Evolutionary conservation across 805 yeast genomes (phyloP).

Genomic region (Yarrowia sp.): DNA sequence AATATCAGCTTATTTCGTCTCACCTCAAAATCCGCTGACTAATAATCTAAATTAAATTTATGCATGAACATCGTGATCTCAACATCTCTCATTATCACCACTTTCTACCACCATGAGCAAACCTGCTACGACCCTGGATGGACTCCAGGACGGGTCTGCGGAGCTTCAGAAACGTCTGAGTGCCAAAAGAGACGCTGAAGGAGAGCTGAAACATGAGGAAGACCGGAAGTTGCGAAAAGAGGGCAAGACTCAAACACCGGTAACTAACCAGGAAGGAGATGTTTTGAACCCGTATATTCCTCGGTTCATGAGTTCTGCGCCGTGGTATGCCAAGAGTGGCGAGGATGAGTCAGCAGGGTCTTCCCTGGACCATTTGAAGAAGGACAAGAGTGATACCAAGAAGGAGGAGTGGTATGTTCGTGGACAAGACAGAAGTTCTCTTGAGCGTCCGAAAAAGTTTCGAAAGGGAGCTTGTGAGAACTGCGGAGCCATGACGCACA

Average conservation of each 20-base stretch:
- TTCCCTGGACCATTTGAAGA: slow-evolving; percentile 47
- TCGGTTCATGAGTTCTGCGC: slow-evolving; percentile 47
- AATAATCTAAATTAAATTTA: not conserved
- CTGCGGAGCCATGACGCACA: slow-evolving; percentile 64
- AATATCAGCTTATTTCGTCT: too few species aligned
- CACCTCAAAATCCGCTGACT: too few species aligned
- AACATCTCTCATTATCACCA: not conserved
- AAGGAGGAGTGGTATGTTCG: slow-evolving; percentile 48
- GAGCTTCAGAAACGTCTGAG: slow-evolving; percentile 26
- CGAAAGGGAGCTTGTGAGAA: slow-evolving; percentile 59
- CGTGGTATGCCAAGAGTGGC: slow-evolving; percentile 48
- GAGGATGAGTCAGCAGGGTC: slow-evolving; percentile 41
- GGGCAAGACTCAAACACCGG: slow-evolving; percentile 7
- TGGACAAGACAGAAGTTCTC: slow-evolving; percentile 45
- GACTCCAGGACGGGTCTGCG: slow-evolving; percentile 34
- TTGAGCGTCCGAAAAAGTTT: slow-evolving; percentile 46
- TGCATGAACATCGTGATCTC: not conserved
- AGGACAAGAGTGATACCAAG: slow-evolving; percentile 41
- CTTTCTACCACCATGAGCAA: slow-evolving; percentile 17
- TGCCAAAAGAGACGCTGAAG: slow-evolving; percentile 23
- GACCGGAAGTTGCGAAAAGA: slow-evolving; percentile 25
- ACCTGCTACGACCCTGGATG: slow-evolving; percentile 32
- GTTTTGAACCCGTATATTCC: slow-evolving; percentile 51
- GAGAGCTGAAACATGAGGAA: slow-evolving; percentile 34
- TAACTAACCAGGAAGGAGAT: slow-evolving; percentile 40